phyloP scores from a whole-genome alignment of 768 basidiomycete genomes.

The Chalciporus pseudorubinellus region DNA sequence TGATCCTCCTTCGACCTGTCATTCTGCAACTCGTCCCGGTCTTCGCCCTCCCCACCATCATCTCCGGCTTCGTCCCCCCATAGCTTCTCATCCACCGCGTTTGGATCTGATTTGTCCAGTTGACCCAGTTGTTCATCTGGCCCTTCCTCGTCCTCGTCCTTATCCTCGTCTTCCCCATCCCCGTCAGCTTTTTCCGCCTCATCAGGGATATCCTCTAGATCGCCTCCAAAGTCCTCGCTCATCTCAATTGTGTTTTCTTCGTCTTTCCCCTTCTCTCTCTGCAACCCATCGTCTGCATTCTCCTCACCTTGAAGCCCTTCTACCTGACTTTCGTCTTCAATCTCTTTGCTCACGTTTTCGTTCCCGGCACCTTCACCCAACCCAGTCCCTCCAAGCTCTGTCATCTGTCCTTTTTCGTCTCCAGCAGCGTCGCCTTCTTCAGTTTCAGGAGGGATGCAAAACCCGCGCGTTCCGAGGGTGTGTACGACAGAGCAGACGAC shows the following conservation, averaged over 20 bases:
- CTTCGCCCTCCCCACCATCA: slow-evolving; percentile 44
- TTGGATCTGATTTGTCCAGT: slow-evolving; percentile 78
- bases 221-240: slow-evolving; percentile 85
- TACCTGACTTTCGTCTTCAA: slow-evolving; percentile 94
- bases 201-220: slow-evolving; percentile 79
- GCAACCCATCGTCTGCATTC: slow-evolving; percentile 28
- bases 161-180: slow-evolving; percentile 40
- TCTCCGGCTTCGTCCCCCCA: slow-evolving; percentile 85
- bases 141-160: slow-evolving; percentile 49
- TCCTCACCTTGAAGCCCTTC: slow-evolving; percentile 83
- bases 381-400: slow-evolving; percentile 73
- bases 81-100: slow-evolving; percentile 90
- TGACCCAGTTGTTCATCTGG: slow-evolving; percentile 84
- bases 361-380: slow-evolving; percentile 84
- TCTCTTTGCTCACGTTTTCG: slow-evolving; percentile 90
- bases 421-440: slow-evolving; percentile 50
- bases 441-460: slow-evolving; percentile 87
- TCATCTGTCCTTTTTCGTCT: slow-evolving; percentile 38
- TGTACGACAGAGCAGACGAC: slow-evolving; percentile 72
- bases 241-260: slow-evolving; percentile 86
- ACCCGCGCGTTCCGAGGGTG: slow-evolving; percentile 79
- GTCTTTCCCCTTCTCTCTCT: slow-evolving; percentile 45
- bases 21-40: slow-evolving; percentile 56
- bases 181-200: slow-evolving; percentile 46
- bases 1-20: slow-evolving; percentile 53